Conservation (phyloP, 495 filamentous ascomycete genomes). For the Ramalina intermedia region DNA sequence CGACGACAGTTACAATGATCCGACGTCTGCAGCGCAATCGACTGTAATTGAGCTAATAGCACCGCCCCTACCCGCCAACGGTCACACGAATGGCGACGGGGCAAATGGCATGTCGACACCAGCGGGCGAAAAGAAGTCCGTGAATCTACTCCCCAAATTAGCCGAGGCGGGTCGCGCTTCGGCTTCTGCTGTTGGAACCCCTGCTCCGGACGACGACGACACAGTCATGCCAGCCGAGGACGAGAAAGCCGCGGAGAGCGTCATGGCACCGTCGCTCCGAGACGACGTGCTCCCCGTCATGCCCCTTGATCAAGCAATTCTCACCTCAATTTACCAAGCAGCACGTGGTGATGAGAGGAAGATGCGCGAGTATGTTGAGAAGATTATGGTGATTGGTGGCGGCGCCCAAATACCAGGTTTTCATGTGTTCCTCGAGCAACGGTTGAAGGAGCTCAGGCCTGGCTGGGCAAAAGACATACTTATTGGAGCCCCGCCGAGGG, state of each 20-base stretch:
- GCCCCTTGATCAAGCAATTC: conserved; percentile 76
- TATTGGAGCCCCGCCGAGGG: conserved; percentile 73
- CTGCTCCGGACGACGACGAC: conserved; percentile 55
- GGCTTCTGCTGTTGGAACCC: conserved; percentile 75
- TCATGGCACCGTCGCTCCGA: conserved; percentile 43
- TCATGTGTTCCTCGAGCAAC: conserved; percentile 64
- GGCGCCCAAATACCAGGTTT: conserved; percentile 69
- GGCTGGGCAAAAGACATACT: conserved; percentile 68
- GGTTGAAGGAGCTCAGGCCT: conserved; percentile 52
- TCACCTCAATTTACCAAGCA: conserved; percentile 75
- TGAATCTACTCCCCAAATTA: conserved; percentile 31
- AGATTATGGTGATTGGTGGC: conserved; percentile 92
- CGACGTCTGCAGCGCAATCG: conserved; percentile 69
- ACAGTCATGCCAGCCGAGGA: conserved; percentile 48
- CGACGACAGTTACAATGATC: conserved; percentile 80
- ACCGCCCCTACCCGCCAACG: conserved; percentile 22
- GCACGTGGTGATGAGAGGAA: conserved; percentile 83
- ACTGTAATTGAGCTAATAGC: conserved; percentile 57
- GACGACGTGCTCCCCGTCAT: conserved; percentile 71
- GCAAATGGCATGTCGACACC: conserved; percentile 9
- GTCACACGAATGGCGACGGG: conserved; percentile 4
- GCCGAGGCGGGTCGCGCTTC: conserved; percentile 54
- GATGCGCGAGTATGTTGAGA: conserved; percentile 76
- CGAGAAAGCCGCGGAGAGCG: conserved; percentile 20
- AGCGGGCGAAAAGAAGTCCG: conserved; percentile 6